A percentile compares a stretch with the other conserved stretches of the same genome.
Conservation (phyloP, 768 basidiomycete species). For the Panellus pusillus region DNA sequence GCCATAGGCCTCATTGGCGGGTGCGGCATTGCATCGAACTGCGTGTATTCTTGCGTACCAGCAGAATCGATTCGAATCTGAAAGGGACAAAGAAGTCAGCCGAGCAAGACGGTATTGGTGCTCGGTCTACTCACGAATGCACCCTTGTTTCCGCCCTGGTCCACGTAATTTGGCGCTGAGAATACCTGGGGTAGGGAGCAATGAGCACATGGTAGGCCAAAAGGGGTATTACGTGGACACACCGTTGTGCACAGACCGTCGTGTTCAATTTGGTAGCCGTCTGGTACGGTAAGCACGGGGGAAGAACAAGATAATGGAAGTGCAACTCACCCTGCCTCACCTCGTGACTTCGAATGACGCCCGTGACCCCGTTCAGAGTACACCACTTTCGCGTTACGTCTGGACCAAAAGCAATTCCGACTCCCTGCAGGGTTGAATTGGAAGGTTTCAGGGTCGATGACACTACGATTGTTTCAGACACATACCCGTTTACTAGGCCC, state of each 20-base stretch:
- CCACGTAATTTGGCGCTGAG: constrained; percentile 94
- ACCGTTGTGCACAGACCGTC: constrained; percentile 93
- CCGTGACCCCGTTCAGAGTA: constrained; percentile 79
- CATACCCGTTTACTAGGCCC: constrained; percentile 94
- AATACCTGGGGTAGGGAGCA: constrained; percentile 58
- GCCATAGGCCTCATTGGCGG: constrained; percentile 95
- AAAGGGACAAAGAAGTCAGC: background rate
- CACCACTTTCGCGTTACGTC: constrained; percentile 93
- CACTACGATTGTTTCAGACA: no score
- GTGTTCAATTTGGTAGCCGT: constrained; percentile 95
- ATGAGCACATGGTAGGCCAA: constrained; percentile 15
- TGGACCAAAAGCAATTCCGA: constrained; percentile 94
- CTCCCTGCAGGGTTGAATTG: constrained; percentile 56
- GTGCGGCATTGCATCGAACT: constrained; percentile 86
- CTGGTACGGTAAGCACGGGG: constrained; percentile 35
- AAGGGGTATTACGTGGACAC: constrained; percentile 23
- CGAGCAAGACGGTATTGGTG: background rate
- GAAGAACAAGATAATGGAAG: constrained; percentile 2
- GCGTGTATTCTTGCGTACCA: constrained; percentile 71
- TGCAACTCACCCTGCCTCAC: constrained; percentile 75
- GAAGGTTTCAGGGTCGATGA: no score
- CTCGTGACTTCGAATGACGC: constrained; percentile 94
- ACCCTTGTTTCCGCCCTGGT: constrained; percentile 89
- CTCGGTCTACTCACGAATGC: constrained; percentile 59
- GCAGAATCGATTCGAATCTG: constrained; percentile 82